A percentile compares a stretch with the other conserved stretches of the same genome.
These are phyloP conservation scores for Leccinum sublutescens DNA, from an alignment of 768 basidiomycete species.

Conservation along the genomic window DNA sequence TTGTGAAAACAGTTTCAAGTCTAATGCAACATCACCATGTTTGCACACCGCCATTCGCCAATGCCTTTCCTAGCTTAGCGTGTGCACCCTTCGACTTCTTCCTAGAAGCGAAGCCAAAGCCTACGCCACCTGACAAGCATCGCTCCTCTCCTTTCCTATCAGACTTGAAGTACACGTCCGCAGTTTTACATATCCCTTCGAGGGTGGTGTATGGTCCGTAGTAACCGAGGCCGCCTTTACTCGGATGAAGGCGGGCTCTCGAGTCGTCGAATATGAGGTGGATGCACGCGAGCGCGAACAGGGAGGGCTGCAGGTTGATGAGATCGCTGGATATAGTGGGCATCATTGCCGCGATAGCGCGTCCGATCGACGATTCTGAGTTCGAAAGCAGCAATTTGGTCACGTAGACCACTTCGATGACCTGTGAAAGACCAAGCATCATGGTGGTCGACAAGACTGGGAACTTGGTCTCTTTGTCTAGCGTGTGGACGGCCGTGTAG, in stretches of 20 bases:
- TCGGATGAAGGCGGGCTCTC: slow-evolving; percentile 53
- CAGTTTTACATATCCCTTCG: slow-evolving; percentile 57
- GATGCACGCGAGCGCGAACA: slow-evolving; percentile 51
- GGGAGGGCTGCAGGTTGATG: slow-evolving; percentile 56
- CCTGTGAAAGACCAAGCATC: slow-evolving; percentile 61
- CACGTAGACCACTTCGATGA: slow-evolving; percentile 57
- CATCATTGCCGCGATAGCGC: slow-evolving; percentile 37
- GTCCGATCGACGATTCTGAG: slow-evolving; percentile 28
- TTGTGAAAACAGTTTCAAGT: slow-evolving; percentile 10
- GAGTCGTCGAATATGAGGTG: slow-evolving; percentile 67
- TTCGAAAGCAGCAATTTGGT: slow-evolving; percentile 40
- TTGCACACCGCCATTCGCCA: slow-evolving; percentile 13
- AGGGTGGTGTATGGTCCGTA: slow-evolving; percentile 55
- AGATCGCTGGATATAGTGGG: slow-evolving; percentile 49
- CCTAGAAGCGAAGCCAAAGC: slow-evolving; percentile 35
- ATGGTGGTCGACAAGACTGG: slow-evolving; percentile 54
- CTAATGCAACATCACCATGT: slow-evolving; percentile 17
- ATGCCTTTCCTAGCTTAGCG: slow-evolving; percentile 31
- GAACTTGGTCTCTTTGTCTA: slow-evolving; percentile 60
- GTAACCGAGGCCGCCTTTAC: slow-evolving; percentile 65
- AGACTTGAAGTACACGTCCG: slow-evolving; percentile 43
- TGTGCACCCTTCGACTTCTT: slow-evolving; percentile 30
- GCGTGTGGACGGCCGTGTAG: slow-evolving; percentile 51
- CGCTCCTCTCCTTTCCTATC: slow-evolving; percentile 39
- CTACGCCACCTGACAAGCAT: slow-evolving; percentile 44